These are phyloP conservation scores for Strobilomyces dryophilus DNA, from an alignment of 768 basidiomycete species.

Conservation along the genomic window DNA sequence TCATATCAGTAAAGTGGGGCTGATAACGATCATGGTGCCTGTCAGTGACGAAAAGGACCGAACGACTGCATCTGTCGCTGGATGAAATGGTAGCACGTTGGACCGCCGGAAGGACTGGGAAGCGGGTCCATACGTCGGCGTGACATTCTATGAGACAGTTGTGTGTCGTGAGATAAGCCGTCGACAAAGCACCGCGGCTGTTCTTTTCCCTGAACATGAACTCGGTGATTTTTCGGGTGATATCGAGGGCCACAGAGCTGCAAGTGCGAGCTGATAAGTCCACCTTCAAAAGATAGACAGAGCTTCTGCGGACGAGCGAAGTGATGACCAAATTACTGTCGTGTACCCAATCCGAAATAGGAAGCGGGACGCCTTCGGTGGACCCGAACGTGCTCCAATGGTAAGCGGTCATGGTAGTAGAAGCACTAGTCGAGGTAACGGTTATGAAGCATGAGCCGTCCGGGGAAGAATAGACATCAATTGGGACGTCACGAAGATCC, in stretches of 20 bases:
- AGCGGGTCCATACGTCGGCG: conserved; percentile 55
- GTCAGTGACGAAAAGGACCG: conserved; percentile 43
- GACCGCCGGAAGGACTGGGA: conserved; percentile 52
- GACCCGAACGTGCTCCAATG: conserved; percentile 61
- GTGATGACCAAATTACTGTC: conserved; percentile 34
- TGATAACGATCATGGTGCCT: conserved; percentile 32
- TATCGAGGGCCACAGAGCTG: conserved; percentile 46
- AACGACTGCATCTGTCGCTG: conserved; percentile 26
- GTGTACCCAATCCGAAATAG: conserved; percentile 27
- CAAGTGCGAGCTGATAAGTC: conserved; percentile 31
- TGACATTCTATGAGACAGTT: conserved; percentile 54
- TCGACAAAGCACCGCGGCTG: conserved; percentile 15
- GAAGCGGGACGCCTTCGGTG: conserved; percentile 38
- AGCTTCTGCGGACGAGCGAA: conserved; percentile 40
- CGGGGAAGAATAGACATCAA: conserved; percentile 41
- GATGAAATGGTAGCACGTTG: conserved; percentile 40
- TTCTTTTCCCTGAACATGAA: conserved; percentile 52
- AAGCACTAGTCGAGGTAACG: conserved; percentile 21
- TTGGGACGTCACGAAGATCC: conserved; percentile 34
- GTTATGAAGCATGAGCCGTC: conserved; percentile 52
- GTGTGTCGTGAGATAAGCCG: conserved; percentile 30
- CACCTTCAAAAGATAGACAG: conserved; percentile 43
- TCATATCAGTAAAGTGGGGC: conserved; percentile 42
- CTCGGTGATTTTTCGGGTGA: conserved; percentile 53
- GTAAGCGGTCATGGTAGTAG: conserved; percentile 34